These are phyloP conservation scores for Solanum hybrid DNA, from an alignment of 305 asterid genomes.

Conservation along the genomic window DNA sequence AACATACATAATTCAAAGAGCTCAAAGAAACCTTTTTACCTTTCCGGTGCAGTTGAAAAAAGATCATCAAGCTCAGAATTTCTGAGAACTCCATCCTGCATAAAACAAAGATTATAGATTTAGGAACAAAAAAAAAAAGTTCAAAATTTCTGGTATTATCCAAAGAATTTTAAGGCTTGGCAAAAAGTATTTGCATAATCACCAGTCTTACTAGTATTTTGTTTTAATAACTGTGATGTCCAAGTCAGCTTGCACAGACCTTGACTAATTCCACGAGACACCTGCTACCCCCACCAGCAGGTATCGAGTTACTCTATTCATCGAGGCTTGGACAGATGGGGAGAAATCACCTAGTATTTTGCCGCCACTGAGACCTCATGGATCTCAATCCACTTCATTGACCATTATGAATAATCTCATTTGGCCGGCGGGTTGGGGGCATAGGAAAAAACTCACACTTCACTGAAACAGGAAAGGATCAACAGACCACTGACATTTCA, in stretches of 20 bases:
- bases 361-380: not conserved
- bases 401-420: not conserved
- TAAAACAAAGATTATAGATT: conserved; percentile 19
- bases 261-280: not conserved
- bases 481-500: not conserved
- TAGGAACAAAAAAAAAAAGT: not conserved
- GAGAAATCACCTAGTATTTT: not conserved
- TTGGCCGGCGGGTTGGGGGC: not conserved
- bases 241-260: not conserved
- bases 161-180: not conserved
- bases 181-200: not conserved
- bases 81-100: conserved; percentile 82
- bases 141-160: not conserved
- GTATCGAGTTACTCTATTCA: not conserved
- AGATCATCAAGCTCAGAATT: conserved; percentile 79
- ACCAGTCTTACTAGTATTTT: not conserved
- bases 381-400: not conserved
- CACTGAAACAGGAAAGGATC: not conserved
- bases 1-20: not conserved
- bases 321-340: not conserved
- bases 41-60: conserved; percentile 93
- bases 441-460: not conserved
- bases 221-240: not conserved
- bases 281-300: not conserved
- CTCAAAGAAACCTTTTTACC: conserved; percentile 33